Conservation (phyloP, 176 grass and related monocot species). For the Canna indica region DNA sequence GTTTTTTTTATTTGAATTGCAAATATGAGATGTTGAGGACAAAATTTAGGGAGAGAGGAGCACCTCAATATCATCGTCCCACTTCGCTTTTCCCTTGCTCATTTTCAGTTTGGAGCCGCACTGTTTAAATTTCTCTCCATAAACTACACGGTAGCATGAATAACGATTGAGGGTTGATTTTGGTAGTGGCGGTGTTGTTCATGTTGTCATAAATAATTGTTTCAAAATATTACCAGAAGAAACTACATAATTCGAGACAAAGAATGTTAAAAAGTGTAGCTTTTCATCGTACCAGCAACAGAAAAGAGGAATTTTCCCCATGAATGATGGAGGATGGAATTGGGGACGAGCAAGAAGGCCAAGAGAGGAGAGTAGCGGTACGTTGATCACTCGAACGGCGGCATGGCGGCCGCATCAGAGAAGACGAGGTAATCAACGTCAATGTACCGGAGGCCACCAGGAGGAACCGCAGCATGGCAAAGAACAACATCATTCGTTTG, state of each 20-base stretch:
- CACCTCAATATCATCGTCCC: not conserved
- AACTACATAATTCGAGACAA: not conserved
- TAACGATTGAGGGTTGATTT: too few relatives aligned
- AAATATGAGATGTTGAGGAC: not conserved
- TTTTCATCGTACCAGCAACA: constrained; percentile 42
- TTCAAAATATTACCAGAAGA: not conserved
- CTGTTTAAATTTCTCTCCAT: too few relatives aligned
- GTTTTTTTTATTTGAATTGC: not conserved
- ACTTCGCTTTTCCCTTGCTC: too few relatives aligned
- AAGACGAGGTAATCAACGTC: constrained; percentile 94
- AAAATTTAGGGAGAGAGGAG: too few relatives aligned
- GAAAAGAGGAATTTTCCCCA: constrained; percentile 93
- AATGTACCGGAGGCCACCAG: constrained; percentile 62
- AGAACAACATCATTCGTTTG: constrained; percentile 39
- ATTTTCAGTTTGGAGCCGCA: too few relatives aligned
- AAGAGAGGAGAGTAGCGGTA: constrained; percentile 90
- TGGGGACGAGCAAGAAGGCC: constrained; percentile 69
- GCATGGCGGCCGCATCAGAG: constrained; percentile 72
- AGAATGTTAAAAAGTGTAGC: not conserved
- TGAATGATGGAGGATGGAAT: constrained; percentile 48
- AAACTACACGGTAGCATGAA: too few relatives aligned
- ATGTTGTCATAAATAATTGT: too few relatives aligned
- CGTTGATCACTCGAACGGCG: constrained; percentile 74
- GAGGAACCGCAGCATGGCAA: constrained; percentile 35
- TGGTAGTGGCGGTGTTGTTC: too few relatives aligned